Percentiles rank a stretch among this genome's conserved stretches.
Conservation (phyloP, 371 early-diverging fungal genomes). For the Mucor indicus region DNA sequence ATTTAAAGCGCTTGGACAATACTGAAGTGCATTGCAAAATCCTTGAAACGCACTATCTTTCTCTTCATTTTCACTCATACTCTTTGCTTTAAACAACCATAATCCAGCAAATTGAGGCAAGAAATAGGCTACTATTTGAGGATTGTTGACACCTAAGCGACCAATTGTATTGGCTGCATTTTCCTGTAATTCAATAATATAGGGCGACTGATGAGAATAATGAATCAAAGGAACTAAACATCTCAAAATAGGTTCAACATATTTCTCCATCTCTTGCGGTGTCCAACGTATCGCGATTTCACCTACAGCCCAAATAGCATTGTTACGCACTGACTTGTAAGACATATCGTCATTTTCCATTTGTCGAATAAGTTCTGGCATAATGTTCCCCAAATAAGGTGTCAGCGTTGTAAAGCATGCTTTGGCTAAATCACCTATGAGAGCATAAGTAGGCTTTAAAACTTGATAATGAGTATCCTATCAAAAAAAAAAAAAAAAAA, state of each 20-base stretch:
- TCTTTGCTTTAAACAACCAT: constrained; percentile 66
- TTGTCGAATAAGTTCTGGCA: constrained; percentile 77
- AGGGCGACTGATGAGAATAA: constrained; percentile 28
- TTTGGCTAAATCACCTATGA: constrained; percentile 93
- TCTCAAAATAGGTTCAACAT: constrained; percentile 67
- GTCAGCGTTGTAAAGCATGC: constrained; percentile 71
- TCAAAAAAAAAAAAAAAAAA: neutral
- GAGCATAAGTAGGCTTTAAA: constrained; percentile 88
- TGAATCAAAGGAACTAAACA: constrained; percentile 61
- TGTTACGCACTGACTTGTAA: constrained; percentile 76
- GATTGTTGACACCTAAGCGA: constrained; percentile 78
- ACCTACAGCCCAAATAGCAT: constrained; percentile 94
- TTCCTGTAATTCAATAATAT: constrained; percentile 60
- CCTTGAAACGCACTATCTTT: constrained; percentile 92
- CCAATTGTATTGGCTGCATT: constrained; percentile 93
- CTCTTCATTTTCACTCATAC: constrained; percentile 82
- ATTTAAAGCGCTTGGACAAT: constrained; percentile 77
- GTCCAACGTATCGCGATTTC: constrained; percentile 85
- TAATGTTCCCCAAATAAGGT: constrained; percentile 67
- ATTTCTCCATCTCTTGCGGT: constrained; percentile 56
- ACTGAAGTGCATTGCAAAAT: constrained; percentile 75
- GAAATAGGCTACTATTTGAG: constrained; percentile 66
- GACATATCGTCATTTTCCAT: constrained; percentile 56
- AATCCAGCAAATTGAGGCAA: constrained; percentile 64
- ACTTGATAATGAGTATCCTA: constrained; percentile 81